phyloP scores from a whole-genome alignment of 345 rosid species.

The Lepidium africanum region DNA sequence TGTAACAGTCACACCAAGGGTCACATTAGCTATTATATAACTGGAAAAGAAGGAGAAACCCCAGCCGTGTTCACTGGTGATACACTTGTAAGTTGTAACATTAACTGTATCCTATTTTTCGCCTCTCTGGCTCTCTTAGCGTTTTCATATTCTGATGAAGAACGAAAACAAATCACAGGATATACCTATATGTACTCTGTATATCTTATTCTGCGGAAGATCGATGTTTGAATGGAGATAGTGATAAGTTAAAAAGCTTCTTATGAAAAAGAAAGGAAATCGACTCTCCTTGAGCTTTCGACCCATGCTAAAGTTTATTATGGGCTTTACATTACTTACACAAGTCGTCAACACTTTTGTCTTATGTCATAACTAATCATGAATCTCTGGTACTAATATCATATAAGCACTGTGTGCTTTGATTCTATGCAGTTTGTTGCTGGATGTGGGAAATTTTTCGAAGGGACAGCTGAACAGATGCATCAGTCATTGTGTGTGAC shows the following conservation, averaged over 20 bases:
- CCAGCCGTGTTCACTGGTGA: slow-evolving; percentile 92
- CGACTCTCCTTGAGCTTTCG: too few relatives aligned
- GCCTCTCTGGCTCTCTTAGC: not conserved
- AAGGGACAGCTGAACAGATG: slow-evolving; percentile 97
- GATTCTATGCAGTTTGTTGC: slow-evolving; percentile 56
- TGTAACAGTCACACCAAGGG: slow-evolving; percentile 75
- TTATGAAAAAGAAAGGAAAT: too few relatives aligned
- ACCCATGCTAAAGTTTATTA: too few relatives aligned
- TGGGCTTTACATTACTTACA: not conserved
- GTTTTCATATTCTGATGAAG: not conserved
- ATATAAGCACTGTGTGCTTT: not conserved
- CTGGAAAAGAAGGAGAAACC: slow-evolving; percentile 48
- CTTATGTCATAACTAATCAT: not conserved
- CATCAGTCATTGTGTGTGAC: slow-evolving; percentile 83
- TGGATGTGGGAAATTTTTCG: slow-evolving; percentile 87
- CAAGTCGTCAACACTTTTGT: not conserved
- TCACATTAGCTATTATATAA: slow-evolving; percentile 78
- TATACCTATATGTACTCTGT: not conserved
- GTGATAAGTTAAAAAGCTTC: not conserved
- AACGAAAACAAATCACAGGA: not conserved
- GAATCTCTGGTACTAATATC: not conserved
- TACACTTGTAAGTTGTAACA: slow-evolving; percentile 53
- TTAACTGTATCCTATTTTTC: not conserved
- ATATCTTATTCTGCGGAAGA: not conserved
- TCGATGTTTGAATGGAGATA: not conserved